Conservation (phyloP, 345 rosid species). For the Reutealis trisperma region DNA sequence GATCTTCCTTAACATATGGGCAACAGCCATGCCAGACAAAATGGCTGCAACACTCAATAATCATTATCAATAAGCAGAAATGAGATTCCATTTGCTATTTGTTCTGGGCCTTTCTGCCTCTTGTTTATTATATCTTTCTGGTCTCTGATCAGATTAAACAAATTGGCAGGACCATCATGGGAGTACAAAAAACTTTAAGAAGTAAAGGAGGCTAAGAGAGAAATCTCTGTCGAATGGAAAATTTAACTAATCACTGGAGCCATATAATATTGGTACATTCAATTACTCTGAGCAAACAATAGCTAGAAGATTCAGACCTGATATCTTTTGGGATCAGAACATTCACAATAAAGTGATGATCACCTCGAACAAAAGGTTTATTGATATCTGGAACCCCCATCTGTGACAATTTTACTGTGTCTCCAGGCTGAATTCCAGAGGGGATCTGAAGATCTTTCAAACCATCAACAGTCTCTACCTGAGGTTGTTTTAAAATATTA, state of each 20-base stretch:
- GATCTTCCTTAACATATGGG: too few relatives aligned
- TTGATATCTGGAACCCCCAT: slow-evolving; percentile 90
- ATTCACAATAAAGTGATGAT: slow-evolving; percentile 74
- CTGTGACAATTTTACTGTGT: slow-evolving; percentile 49
- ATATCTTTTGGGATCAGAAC: slow-evolving; percentile 70
- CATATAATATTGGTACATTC: not conserved
- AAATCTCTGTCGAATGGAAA: not conserved
- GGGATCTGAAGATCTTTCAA: slow-evolving; percentile 71
- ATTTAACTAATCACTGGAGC: not conserved
- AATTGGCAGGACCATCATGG: not conserved
- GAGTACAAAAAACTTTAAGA: not conserved
- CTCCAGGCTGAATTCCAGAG: slow-evolving; percentile 85
- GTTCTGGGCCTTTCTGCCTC: not conserved
- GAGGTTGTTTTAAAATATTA: slow-evolving; percentile 27
- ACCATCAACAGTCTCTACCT: slow-evolving; percentile 95
- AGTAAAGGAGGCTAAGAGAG: not conserved
- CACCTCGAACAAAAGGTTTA: slow-evolving; percentile 73
- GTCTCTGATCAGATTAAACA: not conserved
- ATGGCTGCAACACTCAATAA: not conserved
- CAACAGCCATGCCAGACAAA: not conserved
- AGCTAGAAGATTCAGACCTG: slow-evolving; percentile 46
- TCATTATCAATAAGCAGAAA: not conserved
- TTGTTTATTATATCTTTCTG: not conserved
- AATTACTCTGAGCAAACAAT: not conserved
- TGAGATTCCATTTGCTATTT: not conserved